Evolutionary conservation across 108 stramenopile genomes (phyloP), one percentile per base, ranked within the genome.

Genomic region (Nitzschia sp.): DNA sequence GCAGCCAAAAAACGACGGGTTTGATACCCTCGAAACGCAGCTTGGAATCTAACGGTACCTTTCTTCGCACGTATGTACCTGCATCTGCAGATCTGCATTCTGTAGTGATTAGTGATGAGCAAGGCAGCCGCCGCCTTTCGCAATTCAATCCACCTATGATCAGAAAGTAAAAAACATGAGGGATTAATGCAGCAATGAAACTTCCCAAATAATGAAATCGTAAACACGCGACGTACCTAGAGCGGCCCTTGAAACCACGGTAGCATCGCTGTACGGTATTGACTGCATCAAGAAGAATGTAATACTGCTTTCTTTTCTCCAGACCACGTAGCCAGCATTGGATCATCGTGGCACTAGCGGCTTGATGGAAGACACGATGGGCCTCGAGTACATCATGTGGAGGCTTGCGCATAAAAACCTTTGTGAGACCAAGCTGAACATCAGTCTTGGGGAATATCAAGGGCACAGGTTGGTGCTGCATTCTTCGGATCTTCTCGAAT

Each of bases 341-440:
- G 57, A 97, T 80, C 57, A 87, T 47, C 6, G 83, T 85, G 25
- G 83, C 87, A 44, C 87, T 76, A 21, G 85, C 85, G 53, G 75
- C 77, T 58, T 94, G 90, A 36, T 89, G 86, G 67, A 86, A 86
- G 1, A 88, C 80, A 28, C 94, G 87, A 66, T 88, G 82, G 4
- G 83, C 86, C 76, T 97, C 97, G 33, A 97, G 79, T 6, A 73
- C 82, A 79, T 97, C 97, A 61, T 94, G 95, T 4, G 94, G 91
- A 6, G 89, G 90, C 79, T 96, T 94, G 46, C 95, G 82, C 89
- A 98, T 90, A 77, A 96, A 98, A 0, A 98, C 85, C 71, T 96
- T 96, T 23, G 93, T 92, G 52, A 78, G 53, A 66, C 97, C 97
- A 47, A 96, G 83, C 75, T 96, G 95, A 25, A 93, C 92, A 80